Evolutionary conservation across 202 grass and related monocot genomes (phyloP).

Genomic region (Alloteropsis angusta): DNA sequence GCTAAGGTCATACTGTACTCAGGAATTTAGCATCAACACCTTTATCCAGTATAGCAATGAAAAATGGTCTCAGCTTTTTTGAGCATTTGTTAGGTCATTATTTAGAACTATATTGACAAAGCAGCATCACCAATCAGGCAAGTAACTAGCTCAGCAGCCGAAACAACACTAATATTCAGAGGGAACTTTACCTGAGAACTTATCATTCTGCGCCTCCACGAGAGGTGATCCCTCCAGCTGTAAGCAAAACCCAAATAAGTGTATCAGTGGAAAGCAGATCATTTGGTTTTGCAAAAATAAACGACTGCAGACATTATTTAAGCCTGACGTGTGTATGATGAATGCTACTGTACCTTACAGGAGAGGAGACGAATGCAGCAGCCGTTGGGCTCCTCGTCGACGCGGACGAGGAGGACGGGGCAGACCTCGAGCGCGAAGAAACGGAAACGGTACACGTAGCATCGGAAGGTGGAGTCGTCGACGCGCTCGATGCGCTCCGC

Average conservation of each 20-base stretch:
- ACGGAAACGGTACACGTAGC: constrained; percentile 86
- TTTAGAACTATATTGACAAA: not conserved
- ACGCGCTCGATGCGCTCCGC: constrained; percentile 93
- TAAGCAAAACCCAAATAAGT: not conserved
- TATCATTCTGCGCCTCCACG: constrained; percentile 95
- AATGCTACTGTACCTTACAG: constrained; percentile 61
- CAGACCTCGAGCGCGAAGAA: constrained; percentile 95
- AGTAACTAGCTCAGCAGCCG: not conserved
- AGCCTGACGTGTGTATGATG: not conserved
- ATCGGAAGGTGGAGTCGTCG: constrained; percentile 78
- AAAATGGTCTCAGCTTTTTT: not conserved
- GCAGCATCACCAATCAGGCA: not conserved
- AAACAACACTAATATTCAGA: not conserved
- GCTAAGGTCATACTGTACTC: not conserved
- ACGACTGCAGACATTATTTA: not conserved
- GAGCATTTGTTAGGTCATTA: not conserved
- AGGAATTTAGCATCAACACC: not conserved
- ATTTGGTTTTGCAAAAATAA: not conserved
- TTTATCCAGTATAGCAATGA: not conserved
- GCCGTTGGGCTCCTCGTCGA: constrained; percentile 69
- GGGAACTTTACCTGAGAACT: constrained; percentile 64
- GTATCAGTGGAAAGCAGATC: not conserved
- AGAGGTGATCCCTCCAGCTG: constrained; percentile 86
- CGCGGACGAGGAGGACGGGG: constrained; percentile 83
- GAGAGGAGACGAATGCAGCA: constrained; percentile 88